Percentiles rank a stretch among this genome's conserved stretches.
These are phyloP conservation scores for Backusella sp. DNA, from an alignment of 192 early-diverging fungal genomes.

Conservation along the genomic window DNA sequence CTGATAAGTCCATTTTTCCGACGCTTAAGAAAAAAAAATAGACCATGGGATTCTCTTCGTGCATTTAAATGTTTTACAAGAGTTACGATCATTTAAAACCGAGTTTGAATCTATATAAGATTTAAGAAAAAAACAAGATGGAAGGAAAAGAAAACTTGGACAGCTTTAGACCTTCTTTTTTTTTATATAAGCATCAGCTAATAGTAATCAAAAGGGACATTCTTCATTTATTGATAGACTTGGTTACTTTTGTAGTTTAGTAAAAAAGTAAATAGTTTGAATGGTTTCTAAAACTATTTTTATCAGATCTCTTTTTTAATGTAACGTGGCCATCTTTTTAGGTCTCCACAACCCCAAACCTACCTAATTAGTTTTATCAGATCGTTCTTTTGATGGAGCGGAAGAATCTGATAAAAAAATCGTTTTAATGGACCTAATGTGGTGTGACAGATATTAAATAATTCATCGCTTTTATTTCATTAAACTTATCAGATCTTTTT, in stretches of 20 bases:
- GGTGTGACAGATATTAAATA: not conserved
- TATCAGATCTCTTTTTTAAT: constrained; percentile 6
- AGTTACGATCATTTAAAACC: not conserved
- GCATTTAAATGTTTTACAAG: constrained; percentile 7
- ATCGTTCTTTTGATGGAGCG: not conserved
- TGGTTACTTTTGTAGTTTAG: not conserved
- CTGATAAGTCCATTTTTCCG: constrained; percentile 7
- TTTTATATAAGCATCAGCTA: not conserved
- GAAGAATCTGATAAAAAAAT: not conserved
- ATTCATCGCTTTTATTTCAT: not conserved
- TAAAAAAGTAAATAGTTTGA: not conserved
- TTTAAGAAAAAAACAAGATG: not conserved
- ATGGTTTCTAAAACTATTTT: not conserved
- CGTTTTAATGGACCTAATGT: not conserved
- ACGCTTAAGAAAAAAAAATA: not conserved
- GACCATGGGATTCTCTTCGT: not conserved
- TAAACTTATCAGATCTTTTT: constrained; percentile 1
- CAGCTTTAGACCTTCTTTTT: not conserved
- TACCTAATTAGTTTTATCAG: not conserved
- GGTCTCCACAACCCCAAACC: not conserved
- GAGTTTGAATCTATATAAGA: constrained; percentile 1
- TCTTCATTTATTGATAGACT: not conserved
- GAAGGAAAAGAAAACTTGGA: not conserved
- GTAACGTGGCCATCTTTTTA: not conserved
- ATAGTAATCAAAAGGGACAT: not conserved